A percentile compares a stretch with the other conserved stretches of the same genome.
Evolutionary conservation across 805 yeast species (phyloP).

Genomic region (Wickerhamiella kurtzmanii): DNA sequence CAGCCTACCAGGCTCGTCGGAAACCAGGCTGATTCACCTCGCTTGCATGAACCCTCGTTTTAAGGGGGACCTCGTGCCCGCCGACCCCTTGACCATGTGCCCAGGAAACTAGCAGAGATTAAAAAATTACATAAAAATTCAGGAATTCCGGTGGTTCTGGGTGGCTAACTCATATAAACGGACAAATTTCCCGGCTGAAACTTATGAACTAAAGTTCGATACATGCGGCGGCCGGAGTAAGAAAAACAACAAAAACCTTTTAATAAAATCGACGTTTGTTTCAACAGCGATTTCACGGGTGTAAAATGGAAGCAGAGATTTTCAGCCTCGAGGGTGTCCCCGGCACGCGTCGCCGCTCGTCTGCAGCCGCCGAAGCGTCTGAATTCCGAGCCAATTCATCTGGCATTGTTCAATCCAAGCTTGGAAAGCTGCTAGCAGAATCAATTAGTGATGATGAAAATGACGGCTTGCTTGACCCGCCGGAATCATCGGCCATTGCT

Average conservation of each 20-base stretch:
- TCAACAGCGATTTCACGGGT: too few relatives aligned
- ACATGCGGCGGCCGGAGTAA: too few relatives aligned
- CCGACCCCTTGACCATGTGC: background rate
- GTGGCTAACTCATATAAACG: background rate
- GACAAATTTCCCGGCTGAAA: too few relatives aligned
- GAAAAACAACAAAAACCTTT: too few relatives aligned
- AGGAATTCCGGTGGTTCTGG: background rate
- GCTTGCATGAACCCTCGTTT: too few relatives aligned
- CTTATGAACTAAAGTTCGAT: too few relatives aligned
- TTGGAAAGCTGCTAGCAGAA: background rate
- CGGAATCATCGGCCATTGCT: background rate
- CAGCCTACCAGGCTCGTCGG: too few relatives aligned
- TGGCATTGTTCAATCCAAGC: background rate
- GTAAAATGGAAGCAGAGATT: background rate
- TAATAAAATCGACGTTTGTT: too few relatives aligned
- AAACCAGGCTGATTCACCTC: too few relatives aligned
- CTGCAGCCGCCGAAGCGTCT: too few relatives aligned
- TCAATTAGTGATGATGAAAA: background rate
- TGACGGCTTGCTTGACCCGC: background rate
- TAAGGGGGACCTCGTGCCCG: too few relatives aligned
- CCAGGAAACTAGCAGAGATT: background rate
- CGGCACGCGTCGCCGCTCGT: background rate
- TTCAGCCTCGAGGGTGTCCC: conserved; percentile 1
- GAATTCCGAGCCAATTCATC: too few relatives aligned
- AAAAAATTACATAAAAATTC: background rate